Conservation (phyloP, 371 early-diverging fungal genomes). For the Syncephalastrum sp. region DNA sequence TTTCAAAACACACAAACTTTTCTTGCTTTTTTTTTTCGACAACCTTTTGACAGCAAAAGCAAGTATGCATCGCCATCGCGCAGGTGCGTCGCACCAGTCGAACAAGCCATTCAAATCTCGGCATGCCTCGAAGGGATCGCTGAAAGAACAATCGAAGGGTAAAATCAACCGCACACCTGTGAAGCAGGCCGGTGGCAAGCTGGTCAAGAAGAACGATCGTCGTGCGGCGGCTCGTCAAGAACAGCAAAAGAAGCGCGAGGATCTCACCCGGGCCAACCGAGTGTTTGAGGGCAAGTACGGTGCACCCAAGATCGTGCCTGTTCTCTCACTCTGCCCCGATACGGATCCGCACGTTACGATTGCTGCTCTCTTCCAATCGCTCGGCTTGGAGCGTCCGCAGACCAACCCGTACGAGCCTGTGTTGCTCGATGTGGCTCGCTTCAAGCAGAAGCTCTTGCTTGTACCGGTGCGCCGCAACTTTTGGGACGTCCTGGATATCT, state of each 20-base stretch:
- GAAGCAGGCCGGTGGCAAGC: slow-evolving; percentile 49
- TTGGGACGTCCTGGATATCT: slow-evolving; percentile 82
- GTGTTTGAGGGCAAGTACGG: slow-evolving; percentile 83
- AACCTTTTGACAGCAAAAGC: background rate
- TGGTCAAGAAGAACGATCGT: slow-evolving; percentile 73
- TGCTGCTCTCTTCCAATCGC: slow-evolving; percentile 50
- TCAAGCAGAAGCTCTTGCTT: slow-evolving; percentile 87
- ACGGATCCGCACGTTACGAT: slow-evolving; percentile 56
- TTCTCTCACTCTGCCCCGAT: slow-evolving; percentile 83
- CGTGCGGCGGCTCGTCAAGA: slow-evolving; percentile 77
- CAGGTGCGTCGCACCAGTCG: slow-evolving; percentile 78
- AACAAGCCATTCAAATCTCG: slow-evolving; percentile 96
- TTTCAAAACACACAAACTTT: slow-evolving; percentile 5
- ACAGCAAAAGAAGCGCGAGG: slow-evolving; percentile 83
- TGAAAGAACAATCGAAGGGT: slow-evolving; percentile 83
- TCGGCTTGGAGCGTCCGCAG: slow-evolving; percentile 49
- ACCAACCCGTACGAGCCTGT: slow-evolving; percentile 19
- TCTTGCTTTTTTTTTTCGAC: slow-evolving; percentile 4
- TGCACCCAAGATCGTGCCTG: slow-evolving; percentile 84
- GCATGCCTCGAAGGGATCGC: slow-evolving; percentile 78
- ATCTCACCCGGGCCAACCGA: slow-evolving; percentile 64
- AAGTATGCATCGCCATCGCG: slow-evolving; percentile 55
- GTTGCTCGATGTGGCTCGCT: slow-evolving; percentile 54
- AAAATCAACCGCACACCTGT: slow-evolving; percentile 68
- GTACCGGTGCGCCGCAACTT: slow-evolving; percentile 64